A percentile compares a stretch with the other conserved stretches of the same genome.
Evolutionary conservation across 306 rosid species (phyloP).

Genomic region (Clitoria ternatea): DNA sequence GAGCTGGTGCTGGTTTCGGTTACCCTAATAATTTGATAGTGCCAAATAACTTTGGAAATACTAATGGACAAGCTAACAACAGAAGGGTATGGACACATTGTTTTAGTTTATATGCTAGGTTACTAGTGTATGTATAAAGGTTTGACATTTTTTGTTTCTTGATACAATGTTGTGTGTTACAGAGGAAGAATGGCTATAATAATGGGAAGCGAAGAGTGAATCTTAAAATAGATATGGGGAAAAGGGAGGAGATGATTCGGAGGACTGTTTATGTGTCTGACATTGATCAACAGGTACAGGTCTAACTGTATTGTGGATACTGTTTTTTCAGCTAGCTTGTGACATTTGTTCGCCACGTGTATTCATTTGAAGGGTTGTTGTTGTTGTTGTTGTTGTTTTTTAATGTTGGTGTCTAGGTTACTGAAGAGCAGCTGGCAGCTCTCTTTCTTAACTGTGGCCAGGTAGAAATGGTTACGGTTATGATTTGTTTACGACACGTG

Average conservation of each 20-base stretch:
- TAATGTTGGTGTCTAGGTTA: slow-evolving; percentile 55
- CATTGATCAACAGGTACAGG: slow-evolving; percentile 85
- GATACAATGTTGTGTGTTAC: not conserved
- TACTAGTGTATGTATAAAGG: not conserved
- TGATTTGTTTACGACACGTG: not conserved
- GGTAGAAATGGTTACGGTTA: slow-evolving; percentile 40
- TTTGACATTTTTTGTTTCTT: not conserved
- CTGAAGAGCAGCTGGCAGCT: slow-evolving; percentile 98
- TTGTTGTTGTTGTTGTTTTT: slow-evolving; percentile 7
- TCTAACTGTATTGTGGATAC: slow-evolving; percentile 4
- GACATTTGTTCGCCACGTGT: slow-evolving; percentile 3
- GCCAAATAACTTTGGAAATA: slow-evolving; percentile 40
- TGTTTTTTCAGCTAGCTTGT: slow-evolving; percentile 1
- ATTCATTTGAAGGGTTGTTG: not conserved
- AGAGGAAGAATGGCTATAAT: slow-evolving; percentile 83
- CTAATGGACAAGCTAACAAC: slow-evolving; percentile 39
- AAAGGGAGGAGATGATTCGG: slow-evolving; percentile 81
- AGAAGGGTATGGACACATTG: slow-evolving; percentile 50
- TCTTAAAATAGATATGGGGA: slow-evolving; percentile 64
- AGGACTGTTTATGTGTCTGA: slow-evolving; percentile 98
- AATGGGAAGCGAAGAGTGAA: slow-evolving; percentile 71
- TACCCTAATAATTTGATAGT: slow-evolving; percentile 49
- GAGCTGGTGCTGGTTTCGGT: slow-evolving; percentile 52
- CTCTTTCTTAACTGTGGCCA: slow-evolving; percentile 91
- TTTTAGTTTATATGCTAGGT: not conserved